Evolutionary conservation across 169 alveolate genomes (phyloP), one percentile per base, ranked within the genome.

Genomic region (Perkinsus olseni): DNA sequence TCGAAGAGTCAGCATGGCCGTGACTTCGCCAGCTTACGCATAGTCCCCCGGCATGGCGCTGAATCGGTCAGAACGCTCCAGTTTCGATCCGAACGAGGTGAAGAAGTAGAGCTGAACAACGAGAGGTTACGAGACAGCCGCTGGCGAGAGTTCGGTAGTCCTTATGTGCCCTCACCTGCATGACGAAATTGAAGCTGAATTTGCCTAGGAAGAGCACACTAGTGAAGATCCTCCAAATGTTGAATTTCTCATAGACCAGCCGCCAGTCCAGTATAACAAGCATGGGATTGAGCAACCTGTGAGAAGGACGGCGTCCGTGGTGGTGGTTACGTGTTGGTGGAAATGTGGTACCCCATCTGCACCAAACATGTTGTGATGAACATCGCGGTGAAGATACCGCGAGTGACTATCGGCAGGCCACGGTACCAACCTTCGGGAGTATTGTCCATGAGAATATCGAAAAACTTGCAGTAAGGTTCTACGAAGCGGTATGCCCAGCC

Each of bases 41-140:
- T 62, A 62, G 82, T 62, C 82, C 36, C 82, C 82, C 37, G 82
- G 82, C 82, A 1, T 28, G 13, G 74, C 48, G 92, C 38, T 91
- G 92, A 91, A 91, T 20, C 50, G 10, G 20, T 91, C 92, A 36
- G 39, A 38, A 34, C 74, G 39, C 92, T 91, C 92, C 38, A 91
- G 38, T 13, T 38, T 34, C 74, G 38, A 10, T 3, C 74, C 37
- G 74, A 91, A 91, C 4, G 92, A 38, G 17, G 48, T 39, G 74
- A 91, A 91, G 74, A 91, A 91, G 92, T 91, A 91, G 24, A 91
- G 50, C 38, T 91, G 45, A 34, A 91, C 0, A n/a, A 38, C 74
- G 24, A 38, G 3, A 11, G 21, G 50, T 11, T 40, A 11, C 11
- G 50, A 40, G 50, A 38, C 31, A 62, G 13, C 0, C 82, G 17